phyloP scores from a whole-genome alignment of 192 early-diverging fungal genomes.

The Rhizoclosmatium sp. region DNA sequence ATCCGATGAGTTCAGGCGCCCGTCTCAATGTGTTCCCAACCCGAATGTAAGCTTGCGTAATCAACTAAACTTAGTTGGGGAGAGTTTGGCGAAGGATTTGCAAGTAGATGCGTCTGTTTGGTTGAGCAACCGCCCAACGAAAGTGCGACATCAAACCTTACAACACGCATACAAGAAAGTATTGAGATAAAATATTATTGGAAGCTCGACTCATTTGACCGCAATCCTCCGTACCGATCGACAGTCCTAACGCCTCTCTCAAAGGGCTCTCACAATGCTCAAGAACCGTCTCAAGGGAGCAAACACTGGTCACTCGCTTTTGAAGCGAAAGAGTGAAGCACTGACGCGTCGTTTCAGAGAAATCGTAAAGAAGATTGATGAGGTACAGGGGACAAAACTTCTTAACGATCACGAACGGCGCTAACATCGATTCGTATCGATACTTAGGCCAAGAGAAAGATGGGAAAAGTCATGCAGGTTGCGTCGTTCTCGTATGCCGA shows the following conservation, averaged over 20 bases:
- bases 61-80: neutral
- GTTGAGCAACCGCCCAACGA: neutral
- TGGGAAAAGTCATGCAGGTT: constrained; percentile 98
- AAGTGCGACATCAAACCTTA: too few relatives aligned
- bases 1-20: constrained; percentile 36
- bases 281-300: constrained; percentile 97
- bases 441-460: constrained; percentile 93
- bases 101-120: neutral
- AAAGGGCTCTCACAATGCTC: constrained; percentile 93
- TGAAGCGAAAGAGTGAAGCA: constrained; percentile 98
- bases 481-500: constrained; percentile 98
- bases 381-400: constrained; percentile 59
- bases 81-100: neutral
- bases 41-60: constrained; percentile 75
- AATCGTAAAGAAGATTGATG: constrained; percentile 96
- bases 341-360: constrained; percentile 92
- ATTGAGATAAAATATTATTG: too few relatives aligned
- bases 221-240: too few relatives aligned
- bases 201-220: too few relatives aligned
- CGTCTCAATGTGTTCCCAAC: constrained; percentile 94
- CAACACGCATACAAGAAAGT: too few relatives aligned
- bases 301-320: constrained; percentile 94
- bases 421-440: constrained; percentile 20
- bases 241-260: neutral
- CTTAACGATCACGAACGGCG: constrained; percentile 8